phyloP scores from a whole-genome alignment of 2,329 filamentous ascomycete species.

The Monilinia vaccinii-corymbosi region DNA sequence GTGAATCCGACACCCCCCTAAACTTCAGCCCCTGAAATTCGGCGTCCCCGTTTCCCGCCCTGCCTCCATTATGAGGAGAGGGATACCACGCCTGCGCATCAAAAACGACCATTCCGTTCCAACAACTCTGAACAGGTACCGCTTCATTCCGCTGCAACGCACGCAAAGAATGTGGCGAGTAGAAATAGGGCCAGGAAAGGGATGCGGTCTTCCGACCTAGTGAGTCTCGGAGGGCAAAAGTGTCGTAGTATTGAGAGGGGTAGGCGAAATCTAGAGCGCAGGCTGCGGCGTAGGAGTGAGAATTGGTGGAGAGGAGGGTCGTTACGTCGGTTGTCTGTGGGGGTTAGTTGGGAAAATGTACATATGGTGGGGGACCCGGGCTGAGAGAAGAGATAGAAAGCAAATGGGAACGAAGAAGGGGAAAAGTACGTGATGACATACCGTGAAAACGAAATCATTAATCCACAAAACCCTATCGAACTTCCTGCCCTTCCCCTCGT shows the following conservation, averaged over 20 bases:
- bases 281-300: conserved; percentile 48
- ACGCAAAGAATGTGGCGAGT: conserved; percentile 39
- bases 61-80: neutral
- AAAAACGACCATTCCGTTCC: conserved; percentile 47
- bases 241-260: conserved; percentile 49
- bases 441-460: conserved; percentile 53
- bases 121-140: conserved; percentile 44
- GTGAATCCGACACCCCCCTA: conserved; percentile 50
- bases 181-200: conserved; percentile 51
- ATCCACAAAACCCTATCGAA: conserved; percentile 51
- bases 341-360: neutral
- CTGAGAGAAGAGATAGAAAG: too few species aligned
- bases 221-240: conserved; percentile 49
- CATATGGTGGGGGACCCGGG: neutral
- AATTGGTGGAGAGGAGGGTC: conserved; percentile 45
- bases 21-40: conserved; percentile 38
- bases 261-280: conserved; percentile 52
- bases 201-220: conserved; percentile 34
- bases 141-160: conserved; percentile 42
- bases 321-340: conserved; percentile 43
- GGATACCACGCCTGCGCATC: conserved; percentile 45
- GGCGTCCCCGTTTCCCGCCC: neutral
- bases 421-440: conserved; percentile 26
- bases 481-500: conserved; percentile 29
- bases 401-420: neutral